A percentile compares a stretch with the other conserved stretches of the same genome.
These are phyloP conservation scores for Pleurotus salmoneostramineus DNA, from an alignment of 768 basidiomycete genomes.

Conservation along the genomic window DNA sequence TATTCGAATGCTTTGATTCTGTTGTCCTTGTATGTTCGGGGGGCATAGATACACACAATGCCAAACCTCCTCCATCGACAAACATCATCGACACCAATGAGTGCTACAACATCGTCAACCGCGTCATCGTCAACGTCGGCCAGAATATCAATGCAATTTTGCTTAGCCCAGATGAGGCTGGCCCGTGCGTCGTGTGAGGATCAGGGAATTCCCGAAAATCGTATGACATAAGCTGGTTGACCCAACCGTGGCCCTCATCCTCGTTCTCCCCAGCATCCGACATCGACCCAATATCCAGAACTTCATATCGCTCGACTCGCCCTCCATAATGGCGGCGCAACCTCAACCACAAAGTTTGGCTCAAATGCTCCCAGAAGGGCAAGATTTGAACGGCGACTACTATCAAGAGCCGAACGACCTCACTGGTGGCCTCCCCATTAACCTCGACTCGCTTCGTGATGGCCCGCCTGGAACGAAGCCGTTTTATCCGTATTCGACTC, in stretches of 20 bases:
- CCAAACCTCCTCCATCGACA: conserved; percentile 19
- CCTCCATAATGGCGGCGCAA: conserved; percentile 45
- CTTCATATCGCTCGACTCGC: conserved; percentile 17
- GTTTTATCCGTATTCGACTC: conserved; percentile 87
- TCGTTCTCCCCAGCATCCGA: conserved; percentile 27
- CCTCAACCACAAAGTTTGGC: conserved; percentile 55
- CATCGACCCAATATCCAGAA: conserved; percentile 12
- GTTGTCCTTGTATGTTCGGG: conserved; percentile 64
- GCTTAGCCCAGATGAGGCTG: not conserved
- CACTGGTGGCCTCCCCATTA: conserved; percentile 81
- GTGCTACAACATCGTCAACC: no score
- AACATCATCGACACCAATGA: conserved; percentile 24
- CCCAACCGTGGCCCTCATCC: not conserved
- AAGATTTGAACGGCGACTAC: conserved; percentile 43
- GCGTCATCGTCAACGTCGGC: no score
- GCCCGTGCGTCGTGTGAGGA: conserved; percentile 15
- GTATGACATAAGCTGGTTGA: conserved; percentile 11
- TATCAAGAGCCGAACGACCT: conserved; percentile 71
- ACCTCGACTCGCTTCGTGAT: conserved; percentile 81
- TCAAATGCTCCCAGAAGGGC: conserved; percentile 54
- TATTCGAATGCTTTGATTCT: conserved; percentile 44
- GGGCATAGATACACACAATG: conserved; percentile 44
- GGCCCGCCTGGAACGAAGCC: conserved; percentile 88
- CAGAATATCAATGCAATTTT: no score
- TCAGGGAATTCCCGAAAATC: conserved; percentile 10